These are phyloP conservation scores for Millerago galiae DNA, from an alignment of 805 yeast genomes.

Conservation along the genomic window DNA sequence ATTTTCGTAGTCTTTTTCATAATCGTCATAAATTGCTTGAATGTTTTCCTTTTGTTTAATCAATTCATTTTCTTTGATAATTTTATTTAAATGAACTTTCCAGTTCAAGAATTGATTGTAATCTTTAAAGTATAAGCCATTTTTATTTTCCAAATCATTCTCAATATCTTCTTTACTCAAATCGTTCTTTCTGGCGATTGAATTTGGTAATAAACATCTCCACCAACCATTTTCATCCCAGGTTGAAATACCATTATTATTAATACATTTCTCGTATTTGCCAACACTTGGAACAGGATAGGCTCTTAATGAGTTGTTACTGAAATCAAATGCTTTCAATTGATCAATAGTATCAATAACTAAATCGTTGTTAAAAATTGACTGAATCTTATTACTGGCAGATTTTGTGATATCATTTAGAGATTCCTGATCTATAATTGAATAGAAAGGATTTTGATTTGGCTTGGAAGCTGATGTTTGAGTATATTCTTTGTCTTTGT, in stretches of 20 bases:
- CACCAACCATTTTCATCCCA: conserved; percentile 88
- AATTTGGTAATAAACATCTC: conserved; percentile 81
- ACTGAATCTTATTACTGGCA: too few species aligned
- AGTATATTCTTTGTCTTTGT: too few species aligned
- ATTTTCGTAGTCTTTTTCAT: conserved; percentile 19
- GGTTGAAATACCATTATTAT: conserved; percentile 58
- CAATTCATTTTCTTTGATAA: conserved; percentile 33
- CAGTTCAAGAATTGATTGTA: conserved; percentile 63
- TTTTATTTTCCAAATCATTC: conserved; percentile 33
- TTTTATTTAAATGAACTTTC: conserved; percentile 48
- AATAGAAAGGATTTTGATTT: too few species aligned
- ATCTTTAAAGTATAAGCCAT: conserved; percentile 58
- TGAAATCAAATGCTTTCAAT: conserved; percentile 6
- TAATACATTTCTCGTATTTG: conserved; percentile 57
- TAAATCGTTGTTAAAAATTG: conserved; percentile 3
- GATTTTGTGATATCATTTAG: too few species aligned
- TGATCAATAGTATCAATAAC: conserved; percentile 5
- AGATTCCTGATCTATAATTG: too few species aligned
- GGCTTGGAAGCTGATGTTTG: too few species aligned
- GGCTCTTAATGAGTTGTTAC: conserved; percentile 30
- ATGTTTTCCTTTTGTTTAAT: conserved; percentile 12
- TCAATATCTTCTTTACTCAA: conserved; percentile 55
- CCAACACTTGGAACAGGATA: conserved; percentile 52
- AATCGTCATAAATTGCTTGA: conserved; percentile 18
- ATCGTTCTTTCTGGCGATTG: conserved; percentile 27